Percentiles rank a stretch among this genome's conserved stretches.
These are phyloP conservation scores for Candida caryicola DNA, from an alignment of 805 yeast species.

Conservation along the genomic window DNA sequence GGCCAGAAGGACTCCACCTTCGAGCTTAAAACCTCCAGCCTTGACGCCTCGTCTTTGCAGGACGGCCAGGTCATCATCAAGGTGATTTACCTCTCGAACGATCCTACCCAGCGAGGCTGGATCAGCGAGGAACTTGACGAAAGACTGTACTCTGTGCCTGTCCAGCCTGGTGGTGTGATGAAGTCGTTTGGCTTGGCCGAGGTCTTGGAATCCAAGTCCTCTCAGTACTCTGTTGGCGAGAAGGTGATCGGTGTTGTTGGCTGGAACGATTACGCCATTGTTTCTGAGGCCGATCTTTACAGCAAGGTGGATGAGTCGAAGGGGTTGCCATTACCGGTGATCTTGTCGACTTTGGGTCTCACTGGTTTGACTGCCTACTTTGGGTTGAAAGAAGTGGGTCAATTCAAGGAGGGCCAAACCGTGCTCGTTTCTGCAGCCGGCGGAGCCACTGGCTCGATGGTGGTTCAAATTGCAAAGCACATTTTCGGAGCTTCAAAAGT, in stretches of 20 bases:
- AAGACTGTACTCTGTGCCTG: constrained; percentile 34
- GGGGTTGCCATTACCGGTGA: constrained; percentile 40
- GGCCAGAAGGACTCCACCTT: constrained; percentile 52
- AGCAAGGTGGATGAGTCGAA: constrained; percentile 26
- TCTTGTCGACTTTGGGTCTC: constrained; percentile 50
- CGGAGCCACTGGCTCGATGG: constrained; percentile 67
- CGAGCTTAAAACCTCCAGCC: constrained; percentile 19
- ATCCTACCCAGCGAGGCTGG: constrained; percentile 37
- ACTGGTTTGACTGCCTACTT: constrained; percentile 62
- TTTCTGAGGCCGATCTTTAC: constrained; percentile 23
- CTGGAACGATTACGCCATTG: constrained; percentile 49
- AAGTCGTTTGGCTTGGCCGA: constrained; percentile 45
- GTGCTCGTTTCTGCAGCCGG: constrained; percentile 63
- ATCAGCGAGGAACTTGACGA: constrained; percentile 28
- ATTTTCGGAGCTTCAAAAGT: constrained; percentile 52
- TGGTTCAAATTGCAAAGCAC: constrained; percentile 55
- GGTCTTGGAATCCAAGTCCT: constrained; percentile 47
- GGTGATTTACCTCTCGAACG: constrained; percentile 30
- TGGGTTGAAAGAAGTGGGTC: constrained; percentile 49
- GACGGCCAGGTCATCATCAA: constrained; percentile 28
- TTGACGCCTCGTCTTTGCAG: constrained; percentile 14
- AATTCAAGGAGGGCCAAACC: constrained; percentile 42
- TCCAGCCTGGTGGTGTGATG: constrained; percentile 44
- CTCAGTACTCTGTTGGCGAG: constrained; percentile 42
- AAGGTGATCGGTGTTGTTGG: constrained; percentile 34